phyloP scores from a whole-genome alignment of 2,329 filamentous ascomycete genomes.

The Fusarium albidum region DNA sequence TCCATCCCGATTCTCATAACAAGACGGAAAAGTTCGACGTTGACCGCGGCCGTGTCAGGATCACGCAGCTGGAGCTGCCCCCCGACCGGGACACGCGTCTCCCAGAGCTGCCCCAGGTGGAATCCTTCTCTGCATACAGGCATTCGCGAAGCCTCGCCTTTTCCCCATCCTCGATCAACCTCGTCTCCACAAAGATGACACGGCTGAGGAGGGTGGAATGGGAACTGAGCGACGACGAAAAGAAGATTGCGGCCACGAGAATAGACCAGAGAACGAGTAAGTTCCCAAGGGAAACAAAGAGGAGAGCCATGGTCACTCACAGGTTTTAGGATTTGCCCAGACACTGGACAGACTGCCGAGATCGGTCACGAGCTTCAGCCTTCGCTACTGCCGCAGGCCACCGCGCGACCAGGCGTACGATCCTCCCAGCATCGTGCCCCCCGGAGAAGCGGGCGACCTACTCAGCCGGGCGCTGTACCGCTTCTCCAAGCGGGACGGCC shows the following conservation, averaged over 20 bases:
- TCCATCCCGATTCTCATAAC: too few species aligned
- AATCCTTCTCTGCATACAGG: rapidly evolving
- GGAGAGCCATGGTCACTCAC: too few species aligned
- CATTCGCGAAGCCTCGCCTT: not conserved
- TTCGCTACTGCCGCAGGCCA: conserved; percentile 6
- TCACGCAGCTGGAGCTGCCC: not conserved
- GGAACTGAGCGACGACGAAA: not conserved
- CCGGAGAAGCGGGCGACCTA: not conserved
- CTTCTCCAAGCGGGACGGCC: conserved; percentile 2
- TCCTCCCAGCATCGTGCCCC: conserved; percentile 2
- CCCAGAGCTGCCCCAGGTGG: conserved; percentile 4
- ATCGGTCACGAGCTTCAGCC: conserved; percentile 1
- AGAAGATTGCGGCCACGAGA: not conserved
- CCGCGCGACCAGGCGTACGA: not conserved
- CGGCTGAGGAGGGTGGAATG: not conserved
- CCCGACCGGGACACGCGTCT: not conserved
- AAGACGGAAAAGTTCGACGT: too few species aligned
- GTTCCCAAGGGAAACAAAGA: too few species aligned
- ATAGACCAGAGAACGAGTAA: not conserved
- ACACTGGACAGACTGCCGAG: conserved; percentile 4
- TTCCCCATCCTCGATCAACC: not conserved
- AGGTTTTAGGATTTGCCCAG: conserved; percentile 3
- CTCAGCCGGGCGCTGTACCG: not conserved
- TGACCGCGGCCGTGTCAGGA: not conserved
- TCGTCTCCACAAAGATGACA: conserved; percentile 9